These are phyloP conservation scores for Enterocytospora artemiae DNA, from an alignment of 371 early-diverging fungal species.

Conservation along the genomic window DNA sequence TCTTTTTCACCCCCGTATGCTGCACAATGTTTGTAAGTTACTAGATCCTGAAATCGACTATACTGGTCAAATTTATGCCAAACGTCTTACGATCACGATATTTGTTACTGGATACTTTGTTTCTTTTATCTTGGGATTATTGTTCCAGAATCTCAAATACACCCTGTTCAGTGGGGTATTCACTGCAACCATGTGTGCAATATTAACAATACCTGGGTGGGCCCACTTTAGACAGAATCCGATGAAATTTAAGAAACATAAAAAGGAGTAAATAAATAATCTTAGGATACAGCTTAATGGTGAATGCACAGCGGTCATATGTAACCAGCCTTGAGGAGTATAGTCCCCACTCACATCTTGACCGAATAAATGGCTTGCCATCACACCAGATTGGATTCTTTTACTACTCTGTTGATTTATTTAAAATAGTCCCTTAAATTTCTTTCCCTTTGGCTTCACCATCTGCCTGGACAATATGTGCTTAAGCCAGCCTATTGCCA, in stretches of 20 bases:
- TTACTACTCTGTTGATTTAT: slow-evolving; percentile 1
- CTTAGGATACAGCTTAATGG: neutral
- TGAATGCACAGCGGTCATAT: neutral
- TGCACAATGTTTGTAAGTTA: slow-evolving; percentile 7
- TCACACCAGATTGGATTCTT: neutral
- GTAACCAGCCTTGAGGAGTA: neutral
- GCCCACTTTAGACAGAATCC: slow-evolving; percentile 53
- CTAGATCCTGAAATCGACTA: slow-evolving; percentile 55
- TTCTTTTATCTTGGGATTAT: slow-evolving; percentile 41
- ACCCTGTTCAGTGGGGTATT: slow-evolving; percentile 36
- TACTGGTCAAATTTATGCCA: slow-evolving; percentile 52
- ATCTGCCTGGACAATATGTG: neutral
- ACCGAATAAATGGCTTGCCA: neutral
- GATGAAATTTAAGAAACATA: slow-evolving; percentile 39
- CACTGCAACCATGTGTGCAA: slow-evolving; percentile 21
- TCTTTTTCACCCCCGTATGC: neutral
- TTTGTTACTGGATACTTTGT: slow-evolving; percentile 44
- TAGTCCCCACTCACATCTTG: neutral
- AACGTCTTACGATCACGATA: slow-evolving; percentile 39
- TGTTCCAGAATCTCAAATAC: slow-evolving; percentile 43
- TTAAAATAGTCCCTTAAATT: slow-evolving; percentile 21
- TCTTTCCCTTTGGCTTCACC: slow-evolving; percentile 19
- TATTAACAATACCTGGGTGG: slow-evolving; percentile 56
- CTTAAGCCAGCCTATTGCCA: slow-evolving; percentile 2
- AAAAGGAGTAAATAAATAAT: slow-evolving; percentile 23